Evolutionary conservation across 139 green algal genomes (phyloP).

Genomic region (Picochlorum sp.): DNA sequence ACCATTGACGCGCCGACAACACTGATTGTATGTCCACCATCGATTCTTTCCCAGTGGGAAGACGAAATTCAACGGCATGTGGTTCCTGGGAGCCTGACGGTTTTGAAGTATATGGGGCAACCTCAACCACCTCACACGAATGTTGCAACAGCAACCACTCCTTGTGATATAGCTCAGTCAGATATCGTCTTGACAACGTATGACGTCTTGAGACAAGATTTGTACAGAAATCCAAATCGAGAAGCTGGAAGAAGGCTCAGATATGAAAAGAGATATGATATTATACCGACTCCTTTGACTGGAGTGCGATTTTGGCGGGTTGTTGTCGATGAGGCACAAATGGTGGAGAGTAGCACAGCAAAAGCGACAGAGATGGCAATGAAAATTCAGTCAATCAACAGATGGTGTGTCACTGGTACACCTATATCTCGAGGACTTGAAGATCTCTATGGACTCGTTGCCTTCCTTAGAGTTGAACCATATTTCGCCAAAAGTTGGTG

Average conservation of each 20-base stretch:
- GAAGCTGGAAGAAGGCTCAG: neutral
- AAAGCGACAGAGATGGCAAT: conserved; percentile 70
- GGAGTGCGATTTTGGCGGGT: conserved; percentile 80
- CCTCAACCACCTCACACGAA: conserved; percentile 5
- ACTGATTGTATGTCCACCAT: conserved; percentile 76
- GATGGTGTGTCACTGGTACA: conserved; percentile 68
- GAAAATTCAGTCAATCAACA: conserved; percentile 29
- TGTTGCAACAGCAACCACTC: conserved; percentile 29
- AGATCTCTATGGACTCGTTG: conserved; percentile 74
- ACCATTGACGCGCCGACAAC: conserved; percentile 49
- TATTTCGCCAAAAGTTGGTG: conserved; percentile 48
- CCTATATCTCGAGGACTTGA: conserved; percentile 71
- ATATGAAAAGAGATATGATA: conserved; percentile 10
- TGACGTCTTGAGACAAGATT: conserved; percentile 66
- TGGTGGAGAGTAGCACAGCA: conserved; percentile 64
- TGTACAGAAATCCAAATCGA: conserved; percentile 36
- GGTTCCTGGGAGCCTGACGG: conserved; percentile 28
- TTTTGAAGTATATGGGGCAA: conserved; percentile 62
- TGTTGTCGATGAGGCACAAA: conserved; percentile 86
- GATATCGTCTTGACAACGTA: conserved; percentile 90
- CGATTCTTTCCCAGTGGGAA: conserved; percentile 82
- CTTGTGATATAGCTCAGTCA: conserved; percentile 51
- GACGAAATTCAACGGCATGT: conserved; percentile 30
- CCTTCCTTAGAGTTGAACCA: conserved; percentile 61
- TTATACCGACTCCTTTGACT: conserved; percentile 78